Percentiles rank a stretch among this genome's conserved stretches.
Evolutionary conservation across 495 filamentous ascomycete species (phyloP).

Genomic region (Schizothecium vesticola): DNA sequence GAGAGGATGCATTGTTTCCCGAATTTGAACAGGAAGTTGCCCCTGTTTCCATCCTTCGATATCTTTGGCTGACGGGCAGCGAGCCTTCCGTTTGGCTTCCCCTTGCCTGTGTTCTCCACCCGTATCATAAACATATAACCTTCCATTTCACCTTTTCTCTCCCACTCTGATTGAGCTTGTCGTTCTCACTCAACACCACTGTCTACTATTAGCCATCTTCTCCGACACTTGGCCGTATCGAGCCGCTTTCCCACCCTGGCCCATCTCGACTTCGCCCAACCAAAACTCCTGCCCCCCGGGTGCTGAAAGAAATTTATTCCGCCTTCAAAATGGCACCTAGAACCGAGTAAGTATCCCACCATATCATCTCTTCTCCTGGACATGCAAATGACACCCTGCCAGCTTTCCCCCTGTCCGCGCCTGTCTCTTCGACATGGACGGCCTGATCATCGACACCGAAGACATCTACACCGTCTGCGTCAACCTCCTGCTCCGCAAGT

Average conservation of each 20-base stretch:
- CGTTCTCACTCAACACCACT: not conserved
- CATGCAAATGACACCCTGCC: not conserved
- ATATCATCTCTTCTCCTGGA: not conserved
- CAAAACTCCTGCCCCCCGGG: not conserved
- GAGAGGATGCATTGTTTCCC: not conserved
- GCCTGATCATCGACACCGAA: constrained; percentile 88
- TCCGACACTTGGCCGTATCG: not conserved
- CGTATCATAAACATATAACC: not conserved
- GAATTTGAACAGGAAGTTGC: not conserved
- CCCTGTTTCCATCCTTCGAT: not conserved
- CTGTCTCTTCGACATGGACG: constrained; percentile 99
- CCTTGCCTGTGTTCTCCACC: not conserved
- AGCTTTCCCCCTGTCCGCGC: constrained; percentile 77
- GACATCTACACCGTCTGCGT: constrained; percentile 83
- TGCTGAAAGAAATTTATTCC: not conserved
- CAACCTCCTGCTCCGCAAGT: constrained; percentile 71
- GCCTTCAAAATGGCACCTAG: constrained; percentile 32
- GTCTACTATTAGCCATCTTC: not conserved
- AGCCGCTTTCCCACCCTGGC: not conserved
- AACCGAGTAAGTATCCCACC: constrained; percentile 35
- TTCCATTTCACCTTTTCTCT: not conserved
- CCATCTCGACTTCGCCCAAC: not conserved
- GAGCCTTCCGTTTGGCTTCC: not conserved
- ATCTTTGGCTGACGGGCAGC: not conserved
- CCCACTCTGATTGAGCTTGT: not conserved